Base-by-base conservation (phyloP, 2,329 filamentous ascomycete genomes). In the Xylariaceae sp. region DNA sequence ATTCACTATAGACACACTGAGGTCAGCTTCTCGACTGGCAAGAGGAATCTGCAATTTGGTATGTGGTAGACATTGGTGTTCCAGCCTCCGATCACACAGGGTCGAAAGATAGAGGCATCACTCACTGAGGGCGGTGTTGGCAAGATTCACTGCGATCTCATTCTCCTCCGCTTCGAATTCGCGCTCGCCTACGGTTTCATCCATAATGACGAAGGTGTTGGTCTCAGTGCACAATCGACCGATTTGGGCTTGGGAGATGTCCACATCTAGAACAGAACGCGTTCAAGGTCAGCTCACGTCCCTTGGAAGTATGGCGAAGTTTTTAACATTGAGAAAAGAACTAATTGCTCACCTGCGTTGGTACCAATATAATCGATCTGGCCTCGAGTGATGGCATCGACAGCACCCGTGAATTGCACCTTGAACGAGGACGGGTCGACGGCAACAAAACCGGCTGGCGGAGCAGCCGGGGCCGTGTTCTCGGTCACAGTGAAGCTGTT, bases 141-240 rank as follows among this genome's bases (percentile, higher is more conserved):
- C 17, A 6, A 37, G 35, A 4, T 26, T 43, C 22, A 43, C 30
- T 12, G 41, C 41, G n/a, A 43, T 18, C 52, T 69, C 66, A 34
- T 66, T 66, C 47, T 69, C 65, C 2, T 68, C 66, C 2, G 41
- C 61, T 49, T 69, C 66, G 31, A 68, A 69, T 47, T 68, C 65
- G n/a, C 62, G 52, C 52, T 67, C 65, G 40, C 64, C 64, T 1
- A 67, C 38, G 15, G 52, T 56, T 6, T 51, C 47, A 24, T 61
- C 61, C 35, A 37, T 4, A 31, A 68, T 59, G 39, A 67, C 53
- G 38, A 68, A 68, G 12, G 52, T 54, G 38, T 62, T 57, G 28
- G 61, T 55, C 17, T 65, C 61, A 7, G 52, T 48, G 45, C 57
- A 63, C 30, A 69, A 56, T 19, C 59, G 60, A 31, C 61, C 65